These are phyloP conservation scores for Helicostylum pulchrum DNA, from an alignment of 192 early-diverging fungal species.

Conservation along the genomic window DNA sequence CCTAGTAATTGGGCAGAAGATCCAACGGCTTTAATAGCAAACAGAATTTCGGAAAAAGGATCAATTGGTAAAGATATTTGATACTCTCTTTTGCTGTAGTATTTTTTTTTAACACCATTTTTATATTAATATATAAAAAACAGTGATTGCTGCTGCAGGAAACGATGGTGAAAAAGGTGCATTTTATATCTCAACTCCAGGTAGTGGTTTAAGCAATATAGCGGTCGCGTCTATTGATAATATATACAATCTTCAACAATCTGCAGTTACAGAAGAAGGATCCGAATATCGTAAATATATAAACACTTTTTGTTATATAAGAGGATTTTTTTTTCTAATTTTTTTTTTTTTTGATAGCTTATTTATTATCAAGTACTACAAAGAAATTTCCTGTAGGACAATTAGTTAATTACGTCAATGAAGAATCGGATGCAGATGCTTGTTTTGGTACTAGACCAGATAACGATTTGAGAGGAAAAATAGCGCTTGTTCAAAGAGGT, in stretches of 20 bases:
- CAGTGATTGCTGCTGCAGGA: constrained; percentile 59
- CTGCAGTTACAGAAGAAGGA: background rate
- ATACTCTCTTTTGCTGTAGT: background rate
- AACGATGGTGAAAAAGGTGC: constrained; percentile 68
- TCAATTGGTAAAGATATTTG: constrained; percentile 22
- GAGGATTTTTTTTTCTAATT: constrained; percentile 27
- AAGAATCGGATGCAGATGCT: constrained; percentile 39
- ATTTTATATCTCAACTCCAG: constrained; percentile 56
- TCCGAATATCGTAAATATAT: constrained; percentile 23
- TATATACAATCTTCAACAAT: constrained; percentile 26
- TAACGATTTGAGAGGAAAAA: constrained; percentile 40
- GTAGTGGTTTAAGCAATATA: constrained; percentile 50
- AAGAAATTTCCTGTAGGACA: constrained; percentile 36
- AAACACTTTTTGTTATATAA: constrained; percentile 6
- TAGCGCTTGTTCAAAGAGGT: constrained; percentile 67
- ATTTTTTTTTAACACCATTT: no score
- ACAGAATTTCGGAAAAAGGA: constrained; percentile 43
- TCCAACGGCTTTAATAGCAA: constrained; percentile 55
- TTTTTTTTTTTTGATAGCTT: background rate
- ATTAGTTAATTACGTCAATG: constrained; percentile 44
- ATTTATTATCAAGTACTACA: constrained; percentile 16
- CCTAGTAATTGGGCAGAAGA: constrained; percentile 59
- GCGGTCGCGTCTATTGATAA: constrained; percentile 58
- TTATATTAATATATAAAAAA: background rate
- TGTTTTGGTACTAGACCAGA: constrained; percentile 44